Conservation (phyloP, 495 filamentous ascomycete species). For the Saxophila tyrrhenica region DNA sequence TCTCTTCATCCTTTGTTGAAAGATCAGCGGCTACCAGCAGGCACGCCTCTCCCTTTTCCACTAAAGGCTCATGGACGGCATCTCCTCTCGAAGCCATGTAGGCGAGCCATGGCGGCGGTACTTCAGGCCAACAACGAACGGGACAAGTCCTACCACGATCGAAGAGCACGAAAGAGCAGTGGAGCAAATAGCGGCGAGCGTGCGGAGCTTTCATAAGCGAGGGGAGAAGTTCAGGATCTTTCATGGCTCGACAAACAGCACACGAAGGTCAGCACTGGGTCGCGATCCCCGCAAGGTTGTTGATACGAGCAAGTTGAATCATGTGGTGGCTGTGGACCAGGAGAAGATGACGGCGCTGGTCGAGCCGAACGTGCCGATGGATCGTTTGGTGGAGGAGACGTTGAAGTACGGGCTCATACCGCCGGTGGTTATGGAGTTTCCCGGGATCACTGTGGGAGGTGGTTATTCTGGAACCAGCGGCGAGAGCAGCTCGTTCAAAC, state of each 20-base stretch:
- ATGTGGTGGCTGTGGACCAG: constrained; percentile 33
- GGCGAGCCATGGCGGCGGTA: background rate
- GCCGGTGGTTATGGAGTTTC: constrained; percentile 50
- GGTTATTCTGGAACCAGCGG: constrained; percentile 45
- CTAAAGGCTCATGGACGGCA: background rate
- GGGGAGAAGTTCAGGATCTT: constrained; percentile 18
- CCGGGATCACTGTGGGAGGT: constrained; percentile 47
- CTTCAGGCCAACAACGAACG: background rate
- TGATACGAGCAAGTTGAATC: constrained; percentile 37
- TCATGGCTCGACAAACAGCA: constrained; percentile 26
- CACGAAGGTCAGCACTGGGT: constrained; percentile 23
- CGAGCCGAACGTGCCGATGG: constrained; percentile 59
- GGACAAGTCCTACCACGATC: background rate
- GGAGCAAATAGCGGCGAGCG: background rate
- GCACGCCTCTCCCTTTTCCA: background rate
- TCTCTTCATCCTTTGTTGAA: too few relatives aligned
- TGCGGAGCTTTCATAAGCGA: constrained; percentile 7
- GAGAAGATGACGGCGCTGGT: constrained; percentile 33
- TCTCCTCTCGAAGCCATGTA: background rate
- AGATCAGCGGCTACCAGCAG: too few relatives aligned
- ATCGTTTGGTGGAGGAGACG: constrained; percentile 44
- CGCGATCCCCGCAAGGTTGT: constrained; percentile 37
- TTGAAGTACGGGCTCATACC: constrained; percentile 43
- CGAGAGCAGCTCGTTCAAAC: constrained; percentile 44
- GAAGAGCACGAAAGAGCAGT: background rate